These are phyloP conservation scores for Allium sativum DNA, from an alignment of 106 monocot species.

Conservation along the genomic window DNA sequence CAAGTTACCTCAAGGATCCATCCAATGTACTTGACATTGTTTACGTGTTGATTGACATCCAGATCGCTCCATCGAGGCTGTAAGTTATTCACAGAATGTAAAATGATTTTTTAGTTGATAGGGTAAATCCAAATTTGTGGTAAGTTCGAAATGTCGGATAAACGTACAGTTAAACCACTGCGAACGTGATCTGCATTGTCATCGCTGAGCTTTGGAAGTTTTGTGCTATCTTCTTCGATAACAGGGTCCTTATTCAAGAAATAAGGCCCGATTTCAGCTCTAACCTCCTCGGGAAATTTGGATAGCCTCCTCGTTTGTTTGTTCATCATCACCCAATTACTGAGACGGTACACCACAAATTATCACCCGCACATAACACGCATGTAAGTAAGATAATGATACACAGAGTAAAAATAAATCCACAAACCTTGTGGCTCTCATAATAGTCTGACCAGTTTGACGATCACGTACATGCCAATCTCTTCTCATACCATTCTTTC, in stretches of 20 bases:
- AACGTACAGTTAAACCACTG: constrained; percentile 68
- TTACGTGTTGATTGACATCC: constrained; percentile 48
- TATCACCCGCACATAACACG: background rate
- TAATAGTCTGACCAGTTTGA: constrained; percentile 61
- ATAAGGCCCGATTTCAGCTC: constrained; percentile 40
- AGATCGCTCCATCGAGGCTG: constrained; percentile 46
- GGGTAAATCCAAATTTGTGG: no score
- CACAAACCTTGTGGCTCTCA: constrained; percentile 69
- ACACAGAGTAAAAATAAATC: background rate
- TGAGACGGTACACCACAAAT: background rate
- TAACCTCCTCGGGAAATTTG: constrained; percentile 51
- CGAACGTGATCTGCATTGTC: constrained; percentile 40
- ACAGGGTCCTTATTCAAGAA: constrained; percentile 31
- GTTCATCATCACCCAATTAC: constrained; percentile 59
- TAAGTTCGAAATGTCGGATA: no score
- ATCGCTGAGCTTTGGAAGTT: constrained; percentile 40
- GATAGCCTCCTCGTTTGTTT: constrained; percentile 48
- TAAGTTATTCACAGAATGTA: constrained; percentile 3
- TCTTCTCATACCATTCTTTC: constrained; percentile 95
- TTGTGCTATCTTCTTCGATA: constrained; percentile 35
- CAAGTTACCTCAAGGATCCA: constrained; percentile 47
- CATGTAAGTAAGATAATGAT: background rate
- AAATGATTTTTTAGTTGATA: no score
- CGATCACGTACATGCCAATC: constrained; percentile 87
- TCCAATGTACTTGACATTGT: constrained; percentile 50